Base-by-base conservation (phyloP, 257 asterid genomes). In the Paraleonurus japonicus region DNA sequence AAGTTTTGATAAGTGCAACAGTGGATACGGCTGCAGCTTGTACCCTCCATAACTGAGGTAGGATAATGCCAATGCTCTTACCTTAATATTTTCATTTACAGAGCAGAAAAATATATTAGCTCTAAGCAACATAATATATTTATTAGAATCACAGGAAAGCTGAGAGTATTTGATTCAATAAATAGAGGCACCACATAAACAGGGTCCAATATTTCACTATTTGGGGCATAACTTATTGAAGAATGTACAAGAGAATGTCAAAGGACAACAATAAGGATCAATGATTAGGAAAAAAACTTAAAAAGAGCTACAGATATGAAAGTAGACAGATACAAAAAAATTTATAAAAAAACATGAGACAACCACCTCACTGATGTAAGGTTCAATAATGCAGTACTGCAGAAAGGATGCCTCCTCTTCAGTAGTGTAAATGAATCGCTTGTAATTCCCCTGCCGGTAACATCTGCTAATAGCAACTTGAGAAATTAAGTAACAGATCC, bases 21-120 rank as follows among this genome's bases (percentile, higher is more conserved):
- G 67, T 24, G 98, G 94, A 83, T 81, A 85, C 26, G 97, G 95
- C 76, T 94, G 96, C 78, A 87, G 91, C 87, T 89, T 91, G 88
- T 94, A 94, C 65, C 91, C 92, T 63, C 95, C 96, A 72, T 80
- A 81, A 81, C 85, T 86, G 75, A 94, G 64, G 65, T 84, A 87
- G 73, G 86, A 84, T 72, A 94, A 69, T 59, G 96, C 98, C 61
- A 85, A 73, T 75, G 81, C 80, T 69, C 96, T 88, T 70, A 89
- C 92, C 98, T 93, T 73, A 54, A 71, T 47, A 20, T 20, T 62
- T 65, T 32, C 72, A 73, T 51, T 27, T 61, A 58, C 22, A 57
- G 41, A 59, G 61, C 16, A 43, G 70, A 65, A 57, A 45, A 24
- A 59, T 54, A 48, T 70, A 61, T 75, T 63, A 81, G 73, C n/a